Evolutionary conservation across 805 yeast species (phyloP), one percentile per base, ranked within the genome.

Genomic region (Saccharomyces kudriavzevii): DNA sequence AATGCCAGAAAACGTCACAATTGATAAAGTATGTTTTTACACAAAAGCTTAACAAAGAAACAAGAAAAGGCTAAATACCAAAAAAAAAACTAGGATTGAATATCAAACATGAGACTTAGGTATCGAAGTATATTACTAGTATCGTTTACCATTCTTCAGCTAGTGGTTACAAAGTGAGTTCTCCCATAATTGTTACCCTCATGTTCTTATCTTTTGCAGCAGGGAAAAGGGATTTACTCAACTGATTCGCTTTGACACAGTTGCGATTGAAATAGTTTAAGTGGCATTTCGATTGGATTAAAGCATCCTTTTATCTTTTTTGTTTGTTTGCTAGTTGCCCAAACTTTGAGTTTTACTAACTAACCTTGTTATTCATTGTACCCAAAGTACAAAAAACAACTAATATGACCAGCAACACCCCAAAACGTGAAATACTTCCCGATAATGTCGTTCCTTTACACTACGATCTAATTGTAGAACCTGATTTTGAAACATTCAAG

Each of bases 401-500:
- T n/a, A 28, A 8, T 17, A 60, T 61, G 60, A 26, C 55, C 29
- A 54, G 58, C 14, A 27, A 43, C 26, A 50, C 69, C 26, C 54
- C 67, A 8, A 57, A 65, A 46, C 73, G 77, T 63, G 78, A 75
- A 60, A 67, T 75, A 45, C 79, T 83, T 56, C 95, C 88, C 61
- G 74, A 74, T 49, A 74, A 78, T 52, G 85, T 90, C 56, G 77
- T 77, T 55, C 97, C 99, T 35, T 61, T 73, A 35, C 87, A 87
- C 70, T 92, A 94, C 67, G 79, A 82, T 52, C 68, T 94, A 31
- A 77, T 82, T 20, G 72, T 83, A 52, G 84, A 83, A 61, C 89
- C 95, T 40, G 64, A 74, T 60, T 77, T 84, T 55, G 74, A 74
- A 49, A 76, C 77, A 10, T 83, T 83, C 74, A 82, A 78, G 54